Conservation (phyloP, 2,329 filamentous ascomycete species). For the Metarhizium guizhouense region DNA sequence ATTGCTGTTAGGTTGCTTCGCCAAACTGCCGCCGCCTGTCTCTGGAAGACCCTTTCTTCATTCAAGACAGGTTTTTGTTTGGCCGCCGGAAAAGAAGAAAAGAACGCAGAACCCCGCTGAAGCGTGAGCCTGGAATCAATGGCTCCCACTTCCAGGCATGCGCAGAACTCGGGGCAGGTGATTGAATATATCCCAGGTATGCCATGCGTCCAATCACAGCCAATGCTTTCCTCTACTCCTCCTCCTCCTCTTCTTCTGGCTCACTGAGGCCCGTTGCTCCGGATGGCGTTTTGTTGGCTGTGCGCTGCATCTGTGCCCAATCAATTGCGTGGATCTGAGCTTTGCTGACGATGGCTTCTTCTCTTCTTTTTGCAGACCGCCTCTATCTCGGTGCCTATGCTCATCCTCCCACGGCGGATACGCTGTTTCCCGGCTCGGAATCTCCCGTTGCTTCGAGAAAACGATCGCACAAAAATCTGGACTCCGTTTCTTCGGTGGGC, state of each 20-base stretch:
- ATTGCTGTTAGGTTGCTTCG: neutral
- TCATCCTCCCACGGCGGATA: conserved; percentile 69
- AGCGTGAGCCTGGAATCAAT: conserved; percentile 27
- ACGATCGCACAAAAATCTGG: conserved; percentile 47
- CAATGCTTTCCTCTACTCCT: conserved; percentile 1
- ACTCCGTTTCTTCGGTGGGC: conserved; percentile 37
- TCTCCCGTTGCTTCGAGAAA: conserved; percentile 38
- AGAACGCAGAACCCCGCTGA: neutral
- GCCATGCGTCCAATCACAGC: conserved; percentile 17
- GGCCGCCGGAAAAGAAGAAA: neutral
- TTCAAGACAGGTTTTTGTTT: neutral
- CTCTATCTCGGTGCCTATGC: conserved; percentile 92
- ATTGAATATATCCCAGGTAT: conserved; percentile 94
- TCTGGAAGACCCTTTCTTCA: neutral
- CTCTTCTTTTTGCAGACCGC: conserved; percentile 53
- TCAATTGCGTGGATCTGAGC: neutral
- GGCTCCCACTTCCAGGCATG: conserved; percentile 40
- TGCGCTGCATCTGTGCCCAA: neutral
- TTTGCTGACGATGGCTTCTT: conserved; percentile 11
- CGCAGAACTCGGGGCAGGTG: conserved; percentile 69
- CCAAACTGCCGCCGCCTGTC: neutral
- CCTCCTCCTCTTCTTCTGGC: neutral
- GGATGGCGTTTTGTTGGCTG: neutral
- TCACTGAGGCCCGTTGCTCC: neutral
- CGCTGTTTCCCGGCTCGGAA: conserved; percentile 82